Percentiles rank a stretch among this genome's conserved stretches.
phyloP scores from a whole-genome alignment of 2,329 filamentous ascomycete species.

The Cytospora mali region DNA sequence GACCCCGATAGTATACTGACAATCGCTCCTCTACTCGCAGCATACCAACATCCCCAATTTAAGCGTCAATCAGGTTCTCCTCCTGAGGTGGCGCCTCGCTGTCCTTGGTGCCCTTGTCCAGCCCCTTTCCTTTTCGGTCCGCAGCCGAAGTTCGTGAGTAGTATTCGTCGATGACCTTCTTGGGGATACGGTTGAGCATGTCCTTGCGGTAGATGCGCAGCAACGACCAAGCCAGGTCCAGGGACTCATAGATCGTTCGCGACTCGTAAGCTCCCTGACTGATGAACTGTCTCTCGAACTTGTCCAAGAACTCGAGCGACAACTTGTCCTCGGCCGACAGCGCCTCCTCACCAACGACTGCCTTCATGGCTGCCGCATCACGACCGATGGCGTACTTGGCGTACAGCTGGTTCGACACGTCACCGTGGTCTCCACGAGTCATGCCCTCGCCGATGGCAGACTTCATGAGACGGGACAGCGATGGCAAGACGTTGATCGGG shows the following conservation, averaged over 20 bases:
- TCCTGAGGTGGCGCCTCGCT: conserved; percentile 34
- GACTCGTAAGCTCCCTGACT: conserved; percentile 90
- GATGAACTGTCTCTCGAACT: conserved; percentile 97
- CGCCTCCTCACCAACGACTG: conserved; percentile 97
- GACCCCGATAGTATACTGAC: conserved; percentile 11
- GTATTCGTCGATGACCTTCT: conserved; percentile 81
- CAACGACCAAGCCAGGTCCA: conserved; percentile 95
- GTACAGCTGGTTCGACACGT: conserved; percentile 99
- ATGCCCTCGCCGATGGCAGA: conserved; percentile 97
- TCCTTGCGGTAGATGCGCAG: conserved; percentile 98
- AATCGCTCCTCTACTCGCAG: not conserved
- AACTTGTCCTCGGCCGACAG: conserved; percentile 95
- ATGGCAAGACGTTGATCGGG: conserved; percentile 97
- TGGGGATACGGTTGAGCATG: conserved; percentile 89
- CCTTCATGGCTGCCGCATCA: conserved; percentile 98
- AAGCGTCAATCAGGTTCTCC: conserved; percentile 44
- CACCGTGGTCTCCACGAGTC: conserved; percentile 94
- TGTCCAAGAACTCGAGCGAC: conserved; percentile 97
- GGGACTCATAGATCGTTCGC: conserved; percentile 86
- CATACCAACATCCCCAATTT: conserved; percentile 14
- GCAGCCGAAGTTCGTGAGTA: conserved; percentile 67
- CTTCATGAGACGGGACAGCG: conserved; percentile 99
- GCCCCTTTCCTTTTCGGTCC: conserved; percentile 65
- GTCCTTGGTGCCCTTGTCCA: conserved; percentile 44
- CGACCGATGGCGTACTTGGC: conserved; percentile 99